These are phyloP conservation scores for Pseudonitzschia pungens DNA, from an alignment of 108 stramenopile genomes.

Conservation along the genomic window DNA sequence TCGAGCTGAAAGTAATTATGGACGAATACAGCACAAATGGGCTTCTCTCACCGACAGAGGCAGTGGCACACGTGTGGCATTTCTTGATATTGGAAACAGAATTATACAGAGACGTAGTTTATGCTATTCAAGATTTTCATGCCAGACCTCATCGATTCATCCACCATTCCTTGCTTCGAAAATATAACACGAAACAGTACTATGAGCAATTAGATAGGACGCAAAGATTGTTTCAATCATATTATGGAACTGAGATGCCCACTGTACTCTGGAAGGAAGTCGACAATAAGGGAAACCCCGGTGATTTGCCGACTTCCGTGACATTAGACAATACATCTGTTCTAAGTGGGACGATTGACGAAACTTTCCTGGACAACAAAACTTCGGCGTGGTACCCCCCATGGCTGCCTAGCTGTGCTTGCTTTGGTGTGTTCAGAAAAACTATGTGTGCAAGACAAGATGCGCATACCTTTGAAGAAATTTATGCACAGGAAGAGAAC, in stretches of 20 bases:
- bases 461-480: not conserved
- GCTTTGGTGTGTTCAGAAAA: not conserved
- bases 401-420: not conserved
- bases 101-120: slow-evolving; percentile 12
- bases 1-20: slow-evolving; percentile 29
- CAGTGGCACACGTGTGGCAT: slow-evolving; percentile 24
- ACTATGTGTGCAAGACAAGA: not conserved
- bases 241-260: slow-evolving; percentile 24
- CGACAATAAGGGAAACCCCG: not conserved
- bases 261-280: not conserved
- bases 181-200: not conserved
- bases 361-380: not conserved
- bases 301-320: slow-evolving; percentile 6
- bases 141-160: slow-evolving; percentile 11
- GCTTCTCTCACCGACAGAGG: slow-evolving; percentile 12
- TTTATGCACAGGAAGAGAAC: slow-evolving; percentile 6
- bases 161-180: slow-evolving; percentile 1
- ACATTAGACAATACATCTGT: not conserved
- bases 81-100: slow-evolving; percentile 23
- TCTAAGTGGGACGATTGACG: not conserved
- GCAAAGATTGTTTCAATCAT: slow-evolving; percentile 19
- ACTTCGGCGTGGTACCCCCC: not conserved
- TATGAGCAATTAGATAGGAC: slow-evolving; percentile 16
- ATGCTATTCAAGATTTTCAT: slow-evolving; percentile 26
- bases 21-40: slow-evolving; percentile 17